These are phyloP conservation scores for Penicillium samsonianum DNA, from an alignment of 495 filamentous ascomycete species.

Conservation along the genomic window DNA sequence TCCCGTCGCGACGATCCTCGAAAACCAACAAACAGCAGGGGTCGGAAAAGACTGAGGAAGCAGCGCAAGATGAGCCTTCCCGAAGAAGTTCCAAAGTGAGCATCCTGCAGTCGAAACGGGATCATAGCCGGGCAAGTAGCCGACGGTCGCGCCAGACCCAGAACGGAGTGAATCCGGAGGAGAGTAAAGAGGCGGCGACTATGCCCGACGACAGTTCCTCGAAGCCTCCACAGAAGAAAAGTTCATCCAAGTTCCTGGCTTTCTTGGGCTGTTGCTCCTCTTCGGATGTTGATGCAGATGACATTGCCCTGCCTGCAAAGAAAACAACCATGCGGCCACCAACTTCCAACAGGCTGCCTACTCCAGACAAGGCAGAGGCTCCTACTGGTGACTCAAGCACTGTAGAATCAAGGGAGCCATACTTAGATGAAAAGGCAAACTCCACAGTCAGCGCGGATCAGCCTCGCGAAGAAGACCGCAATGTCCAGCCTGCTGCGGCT, in stretches of 20 bases:
- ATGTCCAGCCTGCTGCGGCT: conserved; percentile 12
- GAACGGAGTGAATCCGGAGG: conserved; percentile 44
- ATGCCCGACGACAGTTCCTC: conserved; percentile 34
- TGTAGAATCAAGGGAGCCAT: conserved; percentile 56
- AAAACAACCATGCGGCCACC: conserved; percentile 58
- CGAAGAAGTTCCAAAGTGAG: conserved; percentile 68
- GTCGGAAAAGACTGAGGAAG: conserved; percentile 64
- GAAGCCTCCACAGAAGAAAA: conserved; percentile 63
- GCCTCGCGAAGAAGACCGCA: conserved; percentile 40
- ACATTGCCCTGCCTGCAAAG: conserved; percentile 64
- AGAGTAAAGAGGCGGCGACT: conserved; percentile 32
- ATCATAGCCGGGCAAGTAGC: conserved; percentile 68
- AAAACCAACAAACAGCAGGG: conserved; percentile 62
- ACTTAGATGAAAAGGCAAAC: conserved; percentile 54
- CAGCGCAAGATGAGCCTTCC: conserved; percentile 61
- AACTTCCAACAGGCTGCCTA: conserved; percentile 55
- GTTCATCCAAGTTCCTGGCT: conserved; percentile 58
- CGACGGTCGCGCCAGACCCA: conserved; percentile 52
- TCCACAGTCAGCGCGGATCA: conserved; percentile 39
- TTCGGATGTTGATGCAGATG: conserved; percentile 61
- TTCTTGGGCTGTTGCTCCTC: conserved; percentile 81
- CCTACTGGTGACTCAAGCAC: conserved; percentile 55
- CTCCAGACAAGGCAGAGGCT: conserved; percentile 53
- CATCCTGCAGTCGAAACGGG: conserved; percentile 64
- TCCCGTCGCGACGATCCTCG: conserved; percentile 70